phyloP scores from a whole-genome alignment of 2,329 filamentous ascomycete genomes.

The Calonectria honghensis region DNA sequence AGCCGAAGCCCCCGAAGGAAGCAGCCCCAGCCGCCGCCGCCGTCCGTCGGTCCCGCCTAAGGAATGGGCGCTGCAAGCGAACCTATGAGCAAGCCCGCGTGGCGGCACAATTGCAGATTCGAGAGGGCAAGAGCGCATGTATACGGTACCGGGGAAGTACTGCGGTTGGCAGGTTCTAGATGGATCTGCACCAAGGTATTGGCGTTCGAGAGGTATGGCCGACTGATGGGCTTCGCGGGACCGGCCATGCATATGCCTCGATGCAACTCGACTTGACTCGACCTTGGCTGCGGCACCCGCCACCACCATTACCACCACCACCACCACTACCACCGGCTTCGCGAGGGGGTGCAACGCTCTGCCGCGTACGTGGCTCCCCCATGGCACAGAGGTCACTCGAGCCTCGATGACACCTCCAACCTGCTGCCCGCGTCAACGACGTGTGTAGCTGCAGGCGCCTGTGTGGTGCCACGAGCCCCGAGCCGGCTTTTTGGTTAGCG shows the following conservation, averaged over 20 bases:
- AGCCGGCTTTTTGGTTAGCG: conserved; percentile 16
- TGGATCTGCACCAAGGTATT: conserved; percentile 42
- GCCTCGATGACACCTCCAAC: conserved; percentile 17
- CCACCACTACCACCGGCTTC: conserved; percentile 38
- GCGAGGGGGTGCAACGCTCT: conserved; percentile 44
- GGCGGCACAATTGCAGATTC: neutral
- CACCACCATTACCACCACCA: conserved; percentile 3
- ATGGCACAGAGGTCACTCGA: conserved; percentile 36
- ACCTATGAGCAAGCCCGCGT: conserved; percentile 47
- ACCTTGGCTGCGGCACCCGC: conserved; percentile 32
- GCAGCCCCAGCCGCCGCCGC: neutral
- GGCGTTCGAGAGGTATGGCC: conserved; percentile 43
- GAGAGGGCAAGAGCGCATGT: neutral
- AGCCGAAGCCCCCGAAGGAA: conserved; percentile 29
- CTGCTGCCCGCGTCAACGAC: conserved; percentile 25
- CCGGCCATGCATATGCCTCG: conserved; percentile 28
- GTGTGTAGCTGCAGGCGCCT: conserved; percentile 42
- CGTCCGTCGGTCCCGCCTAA: conserved; percentile 19
- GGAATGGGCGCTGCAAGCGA: conserved; percentile 44
- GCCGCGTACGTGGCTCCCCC: conserved; percentile 34
- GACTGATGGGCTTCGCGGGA: conserved; percentile 24
- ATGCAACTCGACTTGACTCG: conserved; percentile 10
- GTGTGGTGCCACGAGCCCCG: conserved; percentile 43
- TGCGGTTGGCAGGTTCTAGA: conserved; percentile 12
- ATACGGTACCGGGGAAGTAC: neutral